phyloP scores from a whole-genome alignment of 306 rosid genomes.

The Macrotyloma uniflorum region DNA sequence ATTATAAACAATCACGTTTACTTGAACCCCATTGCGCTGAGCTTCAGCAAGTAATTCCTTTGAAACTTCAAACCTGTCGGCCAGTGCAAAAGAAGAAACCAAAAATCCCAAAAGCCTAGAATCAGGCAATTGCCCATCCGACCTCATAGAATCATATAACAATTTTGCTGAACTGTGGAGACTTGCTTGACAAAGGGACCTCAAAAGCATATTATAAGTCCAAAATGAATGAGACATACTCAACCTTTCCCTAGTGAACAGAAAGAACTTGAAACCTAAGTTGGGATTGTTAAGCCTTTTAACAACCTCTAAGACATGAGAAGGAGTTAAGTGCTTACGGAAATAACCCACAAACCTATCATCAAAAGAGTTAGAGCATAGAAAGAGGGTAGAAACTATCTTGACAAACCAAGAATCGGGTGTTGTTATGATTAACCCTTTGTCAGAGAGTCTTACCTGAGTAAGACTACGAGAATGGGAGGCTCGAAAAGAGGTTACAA shows the following conservation, averaged over 20 bases:
- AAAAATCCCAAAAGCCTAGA: slow-evolving; percentile 57
- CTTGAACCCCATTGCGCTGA: slow-evolving; percentile 42
- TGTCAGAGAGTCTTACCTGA: slow-evolving; percentile 49
- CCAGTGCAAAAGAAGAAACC: slow-evolving; percentile 66
- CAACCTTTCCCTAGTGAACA: slow-evolving; percentile 58
- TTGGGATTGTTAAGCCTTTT: slow-evolving; percentile 61
- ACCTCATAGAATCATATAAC: slow-evolving; percentile 70
- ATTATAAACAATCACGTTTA: slow-evolving; percentile 62
- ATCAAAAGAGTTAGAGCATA: slow-evolving; percentile 56
- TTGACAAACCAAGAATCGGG: slow-evolving; percentile 80
- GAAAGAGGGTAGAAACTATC: slow-evolving; percentile 69
- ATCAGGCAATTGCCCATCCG: slow-evolving; percentile 68
- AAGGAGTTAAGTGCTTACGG: slow-evolving; percentile 57
- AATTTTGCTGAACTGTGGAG: slow-evolving; percentile 62
- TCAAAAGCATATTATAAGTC: slow-evolving; percentile 68
- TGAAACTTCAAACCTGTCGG: slow-evolving; percentile 56
- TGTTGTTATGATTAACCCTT: slow-evolving; percentile 44
- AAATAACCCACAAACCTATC: slow-evolving; percentile 49
- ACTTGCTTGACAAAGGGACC: slow-evolving; percentile 73
- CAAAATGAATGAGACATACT: slow-evolving; percentile 51
- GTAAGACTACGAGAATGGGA: slow-evolving; percentile 50
- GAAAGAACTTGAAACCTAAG: slow-evolving; percentile 68
- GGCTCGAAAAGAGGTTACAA: slow-evolving; percentile 54
- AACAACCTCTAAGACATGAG: slow-evolving; percentile 70
- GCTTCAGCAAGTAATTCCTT: slow-evolving; percentile 60